A percentile compares a stretch with the other conserved stretches of the same genome.
phyloP scores from a whole-genome alignment of 805 yeast genomes.

The Starmerella kuoi region DNA sequence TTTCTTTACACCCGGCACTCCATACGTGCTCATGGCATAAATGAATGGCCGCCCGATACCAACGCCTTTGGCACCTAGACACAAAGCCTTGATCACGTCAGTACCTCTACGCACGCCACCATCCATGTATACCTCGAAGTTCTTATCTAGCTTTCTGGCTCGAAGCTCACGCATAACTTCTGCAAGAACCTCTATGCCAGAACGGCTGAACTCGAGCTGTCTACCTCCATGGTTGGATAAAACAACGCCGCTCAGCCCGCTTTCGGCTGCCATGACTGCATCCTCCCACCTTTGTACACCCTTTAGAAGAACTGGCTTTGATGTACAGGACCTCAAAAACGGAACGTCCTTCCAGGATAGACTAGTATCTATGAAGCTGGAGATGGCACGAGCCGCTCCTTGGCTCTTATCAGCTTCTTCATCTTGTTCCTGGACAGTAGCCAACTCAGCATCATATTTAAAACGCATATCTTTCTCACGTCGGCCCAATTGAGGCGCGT shows the following conservation, averaged over 20 bases:
- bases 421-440: slow-evolving; percentile 31
- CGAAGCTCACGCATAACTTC: slow-evolving; percentile 46
- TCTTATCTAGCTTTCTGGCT: slow-evolving; percentile 28
- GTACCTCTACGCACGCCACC: slow-evolving; percentile 72
- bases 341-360: slow-evolving; percentile 22
- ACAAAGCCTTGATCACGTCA: slow-evolving; percentile 63
- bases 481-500: slow-evolving; percentile 84
- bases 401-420: slow-evolving; percentile 45
- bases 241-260: slow-evolving; percentile 68
- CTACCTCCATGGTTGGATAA: slow-evolving; percentile 85
- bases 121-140: slow-evolving; percentile 55
- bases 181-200: slow-evolving; percentile 58
- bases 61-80: slow-evolving; percentile 63
- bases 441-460: slow-evolving; percentile 44
- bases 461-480: slow-evolving; percentile 78
- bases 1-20: slow-evolving; percentile 56
- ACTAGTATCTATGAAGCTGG: slow-evolving; percentile 70
- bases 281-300: slow-evolving; percentile 82
- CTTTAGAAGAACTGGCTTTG: slow-evolving; percentile 42
- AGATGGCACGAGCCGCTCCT: slow-evolving; percentile 80
- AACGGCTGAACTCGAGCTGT: slow-evolving; percentile 70
- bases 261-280: slow-evolving; percentile 56
- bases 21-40: slow-evolving; percentile 69
- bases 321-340: slow-evolving; percentile 11
- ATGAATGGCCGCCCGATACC: slow-evolving; percentile 69